Evolutionary conservation across 345 rosid genomes (phyloP), one percentile per base, ranked within the genome.

Genomic region (Acer negundo): DNA sequence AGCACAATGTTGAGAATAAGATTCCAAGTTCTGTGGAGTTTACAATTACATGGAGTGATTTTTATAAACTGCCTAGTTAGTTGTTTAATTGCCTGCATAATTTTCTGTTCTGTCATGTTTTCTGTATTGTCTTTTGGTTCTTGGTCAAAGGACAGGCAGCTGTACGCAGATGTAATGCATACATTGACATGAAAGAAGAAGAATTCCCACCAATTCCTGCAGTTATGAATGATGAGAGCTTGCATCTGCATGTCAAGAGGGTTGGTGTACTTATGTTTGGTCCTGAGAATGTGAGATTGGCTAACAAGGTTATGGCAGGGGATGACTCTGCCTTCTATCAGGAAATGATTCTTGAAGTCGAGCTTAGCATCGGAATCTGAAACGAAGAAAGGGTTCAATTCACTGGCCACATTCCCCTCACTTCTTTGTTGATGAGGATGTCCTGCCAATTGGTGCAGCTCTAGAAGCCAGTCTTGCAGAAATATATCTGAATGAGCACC

Each of bases 301-400:
- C 79, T 28, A 15, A 62, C 11, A 93, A 85, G 77, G 71, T 88
- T 44, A 87, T 93, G 94, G 97, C 91, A 0, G 97, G 96, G 4
- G 98, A 93, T 84, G 98, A 93, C 80, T 95, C 93, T 68, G 87
- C 95, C 53, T 92, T 92, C 82, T 92, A 89, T 77, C 95, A 89
- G 84, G 88, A 93, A 77, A 10, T 23, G 81, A 87, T 93, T 73
- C 97, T 94, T 8, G 99, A 97, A 71, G 85, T 85, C 76, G 86
- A 87, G 89, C 76, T 92, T 11, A 49, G 82, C 81, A 83, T 95
- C 24, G 98, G 98, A 71, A 92, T 90, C 24, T 80, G 83, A 82
- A 90, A 90, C 11, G 88, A 93, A 76, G 84, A n/a, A 67, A 83
- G 44, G 98, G 97, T 38, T 86, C 94, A 13, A 77, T 89, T 77